Evolutionary conservation across 73 alveolate genomes (phyloP).

Genomic region (Blepharisma japonicum): DNA sequence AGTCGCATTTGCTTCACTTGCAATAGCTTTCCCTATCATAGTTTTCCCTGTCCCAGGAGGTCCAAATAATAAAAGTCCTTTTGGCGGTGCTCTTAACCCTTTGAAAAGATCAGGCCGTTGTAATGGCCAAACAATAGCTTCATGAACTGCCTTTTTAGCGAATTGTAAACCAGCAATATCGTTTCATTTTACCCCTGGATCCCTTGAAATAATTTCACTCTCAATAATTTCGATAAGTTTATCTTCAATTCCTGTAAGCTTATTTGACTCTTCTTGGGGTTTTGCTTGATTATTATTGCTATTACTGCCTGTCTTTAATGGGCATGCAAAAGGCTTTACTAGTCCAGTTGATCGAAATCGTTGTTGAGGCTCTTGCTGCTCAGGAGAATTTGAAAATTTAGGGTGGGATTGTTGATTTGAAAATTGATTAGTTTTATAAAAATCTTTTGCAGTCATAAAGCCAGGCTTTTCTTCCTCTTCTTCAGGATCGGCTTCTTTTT

Average conservation of each 20-base stretch:
- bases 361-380: no score
- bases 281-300: background rate
- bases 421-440: no score
- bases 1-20: conserved; percentile 85
- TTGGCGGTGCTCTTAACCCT: conserved; percentile 97
- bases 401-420: no score
- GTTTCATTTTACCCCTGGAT: conserved; percentile 86
- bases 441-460: no score
- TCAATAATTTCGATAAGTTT: conserved; percentile 66
- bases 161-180: conserved; percentile 97
- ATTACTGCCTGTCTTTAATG: no score
- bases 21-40: conserved; percentile 97
- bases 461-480: no score
- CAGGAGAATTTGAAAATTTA: no score
- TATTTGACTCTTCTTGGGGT: background rate
- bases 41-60: conserved; percentile 99
- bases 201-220: conserved; percentile 85
- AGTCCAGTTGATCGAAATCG: no score
- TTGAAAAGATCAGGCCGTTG: conserved; percentile 95
- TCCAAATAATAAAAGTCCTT: conserved; percentile 93
- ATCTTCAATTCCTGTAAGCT: conserved; percentile 13
- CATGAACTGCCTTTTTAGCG: conserved; percentile 92
- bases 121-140: conserved; percentile 94
- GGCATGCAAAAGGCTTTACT: no score
- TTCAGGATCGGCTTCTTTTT: no score